Base-by-base conservation (phyloP, 2,329 filamentous ascomycete genomes). In the Pseudocercospora vitis region DNA sequence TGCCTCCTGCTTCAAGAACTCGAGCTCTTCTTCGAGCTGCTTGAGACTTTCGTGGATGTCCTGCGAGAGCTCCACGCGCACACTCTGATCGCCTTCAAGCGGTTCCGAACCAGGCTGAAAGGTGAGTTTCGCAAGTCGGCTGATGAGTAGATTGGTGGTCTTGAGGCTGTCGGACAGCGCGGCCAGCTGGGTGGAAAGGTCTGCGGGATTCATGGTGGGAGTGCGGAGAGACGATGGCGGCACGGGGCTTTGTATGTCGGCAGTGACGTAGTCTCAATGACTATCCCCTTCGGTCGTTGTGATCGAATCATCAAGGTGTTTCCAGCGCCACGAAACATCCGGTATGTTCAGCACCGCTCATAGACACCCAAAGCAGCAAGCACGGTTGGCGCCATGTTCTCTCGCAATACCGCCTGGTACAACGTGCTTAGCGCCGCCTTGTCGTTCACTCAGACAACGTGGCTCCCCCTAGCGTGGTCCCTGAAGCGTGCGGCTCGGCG, bases 11-110 rank as follows among this genome's bases (percentile, higher is more conserved):
- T 78, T 78, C 28, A 96, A 68, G 14, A 94, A 72, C 70, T 95
- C 91, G 60, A 94, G 81, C 55, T 95, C 89, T 58, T 95, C 89
- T 64, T 95, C 86, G 46, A 88, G 82, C 53, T 88, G 85, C 63
- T 89, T 86, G 56, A 96, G 73, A 14, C 81, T 81, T 65, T 89
- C 84, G 61, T 87, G 85, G 59, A 96, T 95, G 70, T 96, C 91
- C 18, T 82, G 78, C 60, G 84, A 83, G 28, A 96, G 81, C 72
- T 96, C 91, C 16, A 85, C 71, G 52, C 86, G 83, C 4, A 78
- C 77, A 58, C 83, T 79, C 50, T 57, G 48, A 19, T 59, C 57
- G 78, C 87, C 77, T 76, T 79, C 66, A 70, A 78, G 73, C 8
- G 70, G 83, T 77, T 77, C 84, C 74, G 73, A 87, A 76, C 69